Conservation (phyloP, 2,329 filamentous ascomycete genomes). For the Biscogniauxia sp. region DNA sequence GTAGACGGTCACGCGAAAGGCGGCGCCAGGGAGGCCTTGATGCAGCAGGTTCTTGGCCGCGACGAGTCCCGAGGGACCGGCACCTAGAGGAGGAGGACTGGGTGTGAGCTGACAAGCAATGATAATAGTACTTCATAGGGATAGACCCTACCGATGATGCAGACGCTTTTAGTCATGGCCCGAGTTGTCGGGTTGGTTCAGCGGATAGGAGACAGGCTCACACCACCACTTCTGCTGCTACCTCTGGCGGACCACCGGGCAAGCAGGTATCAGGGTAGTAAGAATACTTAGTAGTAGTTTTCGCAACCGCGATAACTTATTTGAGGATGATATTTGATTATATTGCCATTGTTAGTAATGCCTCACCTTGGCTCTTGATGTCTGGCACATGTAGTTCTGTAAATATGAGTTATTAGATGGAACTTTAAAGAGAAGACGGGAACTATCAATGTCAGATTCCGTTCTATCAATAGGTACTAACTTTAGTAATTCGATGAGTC, state of each 20-base stretch:
- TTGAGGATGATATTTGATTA: no score
- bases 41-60: constrained; percentile 71
- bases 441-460: neutral
- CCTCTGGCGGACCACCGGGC: no score
- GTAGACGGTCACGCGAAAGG: constrained; percentile 68
- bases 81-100: constrained; percentile 46
- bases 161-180: constrained; percentile 47
- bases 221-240: neutral
- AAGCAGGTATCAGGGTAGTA: neutral
- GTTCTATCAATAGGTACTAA: neutral
- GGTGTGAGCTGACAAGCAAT: neutral
- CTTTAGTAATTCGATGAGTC: no score
- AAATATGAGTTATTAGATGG: no score
- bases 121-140: neutral
- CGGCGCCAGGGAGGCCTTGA: constrained; percentile 45
- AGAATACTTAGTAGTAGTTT: no score
- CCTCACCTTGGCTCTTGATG: no score
- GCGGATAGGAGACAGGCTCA: constrained; percentile 1
- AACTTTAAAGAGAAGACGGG: no score
- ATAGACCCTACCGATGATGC: constrained; percentile 45
- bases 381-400: no score
- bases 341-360: no score
- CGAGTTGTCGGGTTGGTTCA: constrained; percentile 8
- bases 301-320: no score
- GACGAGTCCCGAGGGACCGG: constrained; percentile 66